Evolutionary conservation across 2,329 filamentous ascomycete genomes (phyloP).

Genomic region (Alternaria panax): DNA sequence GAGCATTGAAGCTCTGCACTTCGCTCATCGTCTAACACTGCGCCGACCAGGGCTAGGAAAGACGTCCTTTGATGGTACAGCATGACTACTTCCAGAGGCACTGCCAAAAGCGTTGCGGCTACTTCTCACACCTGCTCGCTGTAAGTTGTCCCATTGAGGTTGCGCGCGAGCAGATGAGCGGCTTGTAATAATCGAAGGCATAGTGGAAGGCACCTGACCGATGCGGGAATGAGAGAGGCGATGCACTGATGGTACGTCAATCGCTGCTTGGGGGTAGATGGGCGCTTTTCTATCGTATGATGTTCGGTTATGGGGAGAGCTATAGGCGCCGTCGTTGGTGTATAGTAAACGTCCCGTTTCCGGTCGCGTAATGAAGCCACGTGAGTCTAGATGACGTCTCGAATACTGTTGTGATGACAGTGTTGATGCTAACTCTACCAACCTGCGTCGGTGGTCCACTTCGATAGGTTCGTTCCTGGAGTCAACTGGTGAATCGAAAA

Average conservation of each 20-base stretch:
- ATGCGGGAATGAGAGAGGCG: slow-evolving; percentile 15
- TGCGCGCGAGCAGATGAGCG: slow-evolving; percentile 20
- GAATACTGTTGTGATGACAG: slow-evolving; percentile 9
- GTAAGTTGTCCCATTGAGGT: slow-evolving; percentile 25
- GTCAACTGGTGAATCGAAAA: slow-evolving; percentile 43
- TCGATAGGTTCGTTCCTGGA: slow-evolving; percentile 25
- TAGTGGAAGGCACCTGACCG: slow-evolving; percentile 22
- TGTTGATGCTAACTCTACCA: slow-evolving; percentile 2
- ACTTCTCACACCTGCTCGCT: slow-evolving; percentile 35
- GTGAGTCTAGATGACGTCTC: slow-evolving; percentile 19
- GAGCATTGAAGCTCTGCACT: not conserved
- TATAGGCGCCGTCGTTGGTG: slow-evolving; percentile 14
- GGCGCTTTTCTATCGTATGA: slow-evolving; percentile 9
- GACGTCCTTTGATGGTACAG: slow-evolving; percentile 9
- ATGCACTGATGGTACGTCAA: slow-evolving; percentile 12
- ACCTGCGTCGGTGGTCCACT: not conserved
- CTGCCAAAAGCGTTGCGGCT: slow-evolving; percentile 21
- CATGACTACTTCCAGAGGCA: not conserved
- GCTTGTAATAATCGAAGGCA: slow-evolving; percentile 24
- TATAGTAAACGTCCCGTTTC: slow-evolving; percentile 10
- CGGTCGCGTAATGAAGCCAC: slow-evolving; percentile 23
- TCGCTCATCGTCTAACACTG: slow-evolving; percentile 27
- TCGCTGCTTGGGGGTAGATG: slow-evolving; percentile 6
- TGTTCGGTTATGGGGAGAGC: slow-evolving; percentile 5
- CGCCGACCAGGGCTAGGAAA: slow-evolving; percentile 26